These are phyloP conservation scores for Xylariales sp. DNA, from an alignment of 2,329 filamentous ascomycete genomes.

Conservation along the genomic window DNA sequence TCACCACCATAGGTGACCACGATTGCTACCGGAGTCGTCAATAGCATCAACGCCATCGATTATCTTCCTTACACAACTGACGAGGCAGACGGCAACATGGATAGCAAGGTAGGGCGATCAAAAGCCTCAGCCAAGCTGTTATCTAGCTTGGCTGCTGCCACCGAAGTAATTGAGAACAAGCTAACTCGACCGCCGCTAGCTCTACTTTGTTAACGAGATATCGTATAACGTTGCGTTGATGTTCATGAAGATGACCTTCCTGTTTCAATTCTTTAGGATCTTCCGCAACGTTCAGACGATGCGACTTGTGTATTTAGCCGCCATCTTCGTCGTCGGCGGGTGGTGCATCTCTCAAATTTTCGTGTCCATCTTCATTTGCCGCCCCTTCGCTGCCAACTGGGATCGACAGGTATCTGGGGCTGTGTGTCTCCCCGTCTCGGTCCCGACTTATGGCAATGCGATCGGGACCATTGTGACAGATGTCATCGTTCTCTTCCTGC, in stretches of 20 bases:
- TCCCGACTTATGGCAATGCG: conserved; percentile 3
- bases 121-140: no score
- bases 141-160: no score
- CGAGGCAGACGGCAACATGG: no score
- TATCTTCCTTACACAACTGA: no score
- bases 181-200: no score
- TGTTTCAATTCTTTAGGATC: conserved; percentile 5
- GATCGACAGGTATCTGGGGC: neutral
- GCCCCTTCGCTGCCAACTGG: conserved; percentile 1
- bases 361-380: neutral
- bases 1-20: conserved; percentile 1
- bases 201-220: conserved; percentile 2
- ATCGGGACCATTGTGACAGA: conserved; percentile 3
- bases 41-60: conserved; percentile 2
- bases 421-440: neutral
- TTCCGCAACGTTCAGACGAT: conserved; percentile 3
- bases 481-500: conserved; percentile 3
- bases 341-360: conserved; percentile 4
- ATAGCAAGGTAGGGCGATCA: conserved; percentile 2
- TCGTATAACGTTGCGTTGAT: conserved; percentile 1
- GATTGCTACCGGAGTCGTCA: neutral
- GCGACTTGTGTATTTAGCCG: conserved; percentile 1
- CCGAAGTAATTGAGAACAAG: no score
- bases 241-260: conserved; percentile 4
- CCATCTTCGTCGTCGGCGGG: neutral